Evolutionary conservation across 139 green algal species (phyloP).

Genomic region (Closterium sp.): DNA sequence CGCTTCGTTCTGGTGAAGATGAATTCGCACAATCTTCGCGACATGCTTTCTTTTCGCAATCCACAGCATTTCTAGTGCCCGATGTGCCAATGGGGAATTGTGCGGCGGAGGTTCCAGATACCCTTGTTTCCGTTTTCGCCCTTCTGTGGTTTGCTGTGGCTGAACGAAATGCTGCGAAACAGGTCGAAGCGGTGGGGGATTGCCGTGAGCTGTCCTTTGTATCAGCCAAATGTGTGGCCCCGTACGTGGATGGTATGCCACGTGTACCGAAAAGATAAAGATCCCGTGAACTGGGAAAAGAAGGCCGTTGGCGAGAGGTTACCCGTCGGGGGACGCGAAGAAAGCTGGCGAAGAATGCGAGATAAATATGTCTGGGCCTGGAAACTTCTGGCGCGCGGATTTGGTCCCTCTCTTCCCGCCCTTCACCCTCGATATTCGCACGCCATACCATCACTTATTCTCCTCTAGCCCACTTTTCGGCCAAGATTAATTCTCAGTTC

Average conservation of each 20-base stretch:
- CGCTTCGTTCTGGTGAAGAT: background rate
- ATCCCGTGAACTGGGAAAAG: background rate
- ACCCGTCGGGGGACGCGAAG: background rate
- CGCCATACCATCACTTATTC: background rate
- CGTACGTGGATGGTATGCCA: background rate
- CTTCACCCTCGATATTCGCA: background rate
- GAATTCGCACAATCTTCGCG: background rate
- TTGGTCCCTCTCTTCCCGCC: background rate
- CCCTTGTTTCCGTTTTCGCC: background rate
- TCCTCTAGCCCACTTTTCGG: background rate
- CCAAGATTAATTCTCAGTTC: background rate
- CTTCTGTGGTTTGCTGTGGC: background rate
- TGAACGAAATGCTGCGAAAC: background rate
- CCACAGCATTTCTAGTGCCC: background rate
- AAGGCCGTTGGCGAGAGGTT: background rate
- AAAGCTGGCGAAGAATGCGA: background rate
- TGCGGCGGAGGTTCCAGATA: background rate
- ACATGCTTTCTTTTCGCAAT: background rate
- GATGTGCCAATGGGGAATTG: background rate
- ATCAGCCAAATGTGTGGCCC: background rate
- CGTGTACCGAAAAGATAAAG: background rate
- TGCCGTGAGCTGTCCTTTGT: background rate
- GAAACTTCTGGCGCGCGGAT: background rate
- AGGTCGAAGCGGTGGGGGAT: background rate
- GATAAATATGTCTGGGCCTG: background rate